phyloP scores from a whole-genome alignment of 1,284 basidiomycete species.

The Thecaphora thlaspeos region DNA sequence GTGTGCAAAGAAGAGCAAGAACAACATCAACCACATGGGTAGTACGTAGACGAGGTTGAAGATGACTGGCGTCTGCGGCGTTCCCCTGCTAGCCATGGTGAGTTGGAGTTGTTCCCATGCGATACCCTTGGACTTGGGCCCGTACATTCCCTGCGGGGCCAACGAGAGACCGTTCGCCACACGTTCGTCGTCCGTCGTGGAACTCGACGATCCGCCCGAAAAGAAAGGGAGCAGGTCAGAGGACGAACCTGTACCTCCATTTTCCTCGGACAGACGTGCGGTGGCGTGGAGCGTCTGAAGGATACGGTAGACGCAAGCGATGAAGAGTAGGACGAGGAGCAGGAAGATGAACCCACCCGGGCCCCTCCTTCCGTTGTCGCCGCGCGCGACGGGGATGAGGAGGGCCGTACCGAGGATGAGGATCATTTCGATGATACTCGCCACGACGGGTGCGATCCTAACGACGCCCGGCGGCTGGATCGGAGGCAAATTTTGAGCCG shows the following conservation, averaged over 20 bases:
- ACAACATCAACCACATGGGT: conserved; percentile 42
- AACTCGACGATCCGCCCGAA: conserved; percentile 14
- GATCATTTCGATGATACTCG: conserved; percentile 20
- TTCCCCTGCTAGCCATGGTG: conserved; percentile 30
- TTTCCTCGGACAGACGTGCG: conserved; percentile 19
- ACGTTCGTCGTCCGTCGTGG: conserved; percentile 11
- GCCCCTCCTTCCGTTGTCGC: conserved; percentile 18
- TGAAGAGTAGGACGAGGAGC: conserved; percentile 32
- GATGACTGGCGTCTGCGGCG: conserved; percentile 35
- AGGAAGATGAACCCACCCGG: conserved; percentile 36
- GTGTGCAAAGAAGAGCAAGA: conserved; percentile 42
- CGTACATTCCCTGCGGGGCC: conserved; percentile 42
- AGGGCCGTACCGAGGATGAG: conserved; percentile 32
- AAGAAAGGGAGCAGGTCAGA: conserved; percentile 33
- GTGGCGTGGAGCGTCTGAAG: conserved; percentile 35
- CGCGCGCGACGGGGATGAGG: conserved; percentile 36
- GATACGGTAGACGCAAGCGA: conserved; percentile 28
- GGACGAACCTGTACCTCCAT: conserved; percentile 12
- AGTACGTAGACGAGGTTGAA: conserved; percentile 42
- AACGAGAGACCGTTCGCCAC: conserved; percentile 21
- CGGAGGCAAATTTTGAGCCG: conserved; percentile 20
- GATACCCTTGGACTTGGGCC: conserved; percentile 26
- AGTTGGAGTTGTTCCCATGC: conserved; percentile 38
- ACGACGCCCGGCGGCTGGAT: conserved; percentile 22
- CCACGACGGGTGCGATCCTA: conserved; percentile 32